Evolutionary conservation across 768 basidiomycete species (phyloP).

Genomic region (Asterophora lycoperdoides): DNA sequence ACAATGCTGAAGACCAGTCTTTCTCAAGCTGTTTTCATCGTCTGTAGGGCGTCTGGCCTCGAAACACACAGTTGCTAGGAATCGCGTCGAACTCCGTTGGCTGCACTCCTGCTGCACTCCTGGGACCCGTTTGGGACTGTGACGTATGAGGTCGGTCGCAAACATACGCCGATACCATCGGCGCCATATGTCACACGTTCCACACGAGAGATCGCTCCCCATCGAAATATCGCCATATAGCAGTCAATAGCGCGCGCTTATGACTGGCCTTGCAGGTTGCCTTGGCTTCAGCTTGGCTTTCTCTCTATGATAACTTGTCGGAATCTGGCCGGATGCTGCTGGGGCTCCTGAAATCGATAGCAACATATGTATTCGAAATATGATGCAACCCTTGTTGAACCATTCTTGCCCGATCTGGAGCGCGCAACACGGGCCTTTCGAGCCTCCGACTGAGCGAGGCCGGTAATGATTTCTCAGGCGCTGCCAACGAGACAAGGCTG

Average conservation of each 20-base stretch:
- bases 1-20: no score
- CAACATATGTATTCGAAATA: not conserved
- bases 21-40: no score
- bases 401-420: conserved; percentile 21
- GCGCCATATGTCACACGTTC: conserved; percentile 6
- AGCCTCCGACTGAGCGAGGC: conserved; percentile 25
- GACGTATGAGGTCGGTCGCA: conserved; percentile 12
- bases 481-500: not conserved
- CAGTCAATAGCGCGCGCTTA: not conserved
- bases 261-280: not conserved
- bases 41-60: no score
- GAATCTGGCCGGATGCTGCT: not conserved
- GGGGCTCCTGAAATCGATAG: not conserved
- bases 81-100: no score
- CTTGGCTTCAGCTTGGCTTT: not conserved
- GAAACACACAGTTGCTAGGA: no score
- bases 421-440: conserved; percentile 28
- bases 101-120: not conserved
- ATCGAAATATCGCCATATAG: not conserved
- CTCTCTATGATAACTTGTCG: not conserved
- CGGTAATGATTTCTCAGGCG: no score
- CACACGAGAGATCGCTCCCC: not conserved
- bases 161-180: conserved; percentile 12
- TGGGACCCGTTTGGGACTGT: not conserved
- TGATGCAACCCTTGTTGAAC: not conserved